These are phyloP conservation scores for Sextonia rubra DNA, from an alignment of 164 flowering plant genomes.

Conservation along the genomic window DNA sequence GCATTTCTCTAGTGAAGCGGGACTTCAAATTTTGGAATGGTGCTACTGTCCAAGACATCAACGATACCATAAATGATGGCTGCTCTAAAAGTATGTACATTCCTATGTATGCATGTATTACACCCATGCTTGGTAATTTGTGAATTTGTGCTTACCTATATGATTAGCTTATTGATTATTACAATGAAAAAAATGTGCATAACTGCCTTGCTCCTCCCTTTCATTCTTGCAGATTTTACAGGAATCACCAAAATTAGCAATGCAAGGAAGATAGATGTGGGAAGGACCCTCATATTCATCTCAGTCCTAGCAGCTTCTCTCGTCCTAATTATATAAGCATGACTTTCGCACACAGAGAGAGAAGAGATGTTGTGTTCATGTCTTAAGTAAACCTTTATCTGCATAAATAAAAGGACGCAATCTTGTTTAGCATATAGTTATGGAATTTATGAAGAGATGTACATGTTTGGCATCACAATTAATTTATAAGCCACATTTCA, in stretches of 20 bases:
- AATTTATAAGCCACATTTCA: too few species aligned
- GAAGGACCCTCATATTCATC: conserved; percentile 5
- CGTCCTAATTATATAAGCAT: background rate
- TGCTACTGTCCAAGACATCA: conserved; percentile 5
- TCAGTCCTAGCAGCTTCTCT: conserved; percentile 5
- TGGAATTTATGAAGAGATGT: too few species aligned
- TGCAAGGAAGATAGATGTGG: background rate
- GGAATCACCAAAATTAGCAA: background rate
- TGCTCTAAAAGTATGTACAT: conserved; percentile 5
- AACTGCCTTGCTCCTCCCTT: background rate
- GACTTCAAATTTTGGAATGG: conserved; percentile 5
- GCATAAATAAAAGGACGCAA: too few species aligned
- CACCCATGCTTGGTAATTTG: background rate
- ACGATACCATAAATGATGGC: conserved; percentile 9
- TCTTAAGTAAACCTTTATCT: too few species aligned
- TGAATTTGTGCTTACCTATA: background rate
- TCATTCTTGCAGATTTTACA: conserved; percentile 8
- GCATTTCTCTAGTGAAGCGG: conserved; percentile 11
- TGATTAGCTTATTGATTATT: background rate
- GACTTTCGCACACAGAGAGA: too few species aligned
- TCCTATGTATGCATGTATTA: background rate
- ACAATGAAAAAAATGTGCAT: background rate
- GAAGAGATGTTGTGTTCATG: background rate
- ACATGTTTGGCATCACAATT: too few species aligned
- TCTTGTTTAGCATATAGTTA: too few species aligned